phyloP scores from a whole-genome alignment of 2,329 filamentous ascomycete genomes.

The Alternaria triticimaculans region DNA sequence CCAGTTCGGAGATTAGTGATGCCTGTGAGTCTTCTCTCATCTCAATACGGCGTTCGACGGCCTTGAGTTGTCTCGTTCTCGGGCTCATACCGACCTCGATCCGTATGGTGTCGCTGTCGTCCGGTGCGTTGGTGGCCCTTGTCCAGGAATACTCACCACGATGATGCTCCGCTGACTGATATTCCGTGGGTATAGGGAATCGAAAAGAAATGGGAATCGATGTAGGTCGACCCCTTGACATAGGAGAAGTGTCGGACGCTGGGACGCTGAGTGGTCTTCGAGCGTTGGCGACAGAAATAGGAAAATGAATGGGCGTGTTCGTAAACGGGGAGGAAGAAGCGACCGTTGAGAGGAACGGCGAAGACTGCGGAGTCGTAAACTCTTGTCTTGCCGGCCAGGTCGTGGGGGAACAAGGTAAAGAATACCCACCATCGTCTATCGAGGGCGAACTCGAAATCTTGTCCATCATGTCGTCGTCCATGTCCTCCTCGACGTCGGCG shows the following conservation, averaged over 20 bases:
- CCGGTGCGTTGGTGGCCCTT: slow-evolving; percentile 22
- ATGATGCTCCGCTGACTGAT: slow-evolving; percentile 56
- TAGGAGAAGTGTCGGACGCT: slow-evolving; percentile 36
- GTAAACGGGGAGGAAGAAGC: slow-evolving; percentile 54
- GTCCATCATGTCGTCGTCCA: slow-evolving; percentile 96
- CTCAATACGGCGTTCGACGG: slow-evolving; percentile 30
- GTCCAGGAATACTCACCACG: slow-evolving; percentile 57
- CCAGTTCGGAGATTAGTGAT: slow-evolving; percentile 40
- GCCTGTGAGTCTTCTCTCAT: slow-evolving; percentile 39
- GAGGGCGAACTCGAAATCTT: slow-evolving; percentile 98
- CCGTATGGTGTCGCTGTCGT: slow-evolving; percentile 1
- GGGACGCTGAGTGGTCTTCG: slow-evolving; percentile 30
- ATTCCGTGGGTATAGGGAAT: slow-evolving; percentile 25
- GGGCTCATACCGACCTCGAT: slow-evolving; percentile 24
- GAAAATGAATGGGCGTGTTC: slow-evolving; percentile 53
- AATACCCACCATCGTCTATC: slow-evolving; percentile 96
- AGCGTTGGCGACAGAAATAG: slow-evolving; percentile 39
- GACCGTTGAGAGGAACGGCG: slow-evolving; percentile 33
- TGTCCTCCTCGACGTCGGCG: slow-evolving; percentile 66
- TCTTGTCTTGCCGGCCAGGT: slow-evolving; percentile 52
- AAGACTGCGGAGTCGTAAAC: slow-evolving; percentile 50
- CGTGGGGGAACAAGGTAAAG: slow-evolving; percentile 46
- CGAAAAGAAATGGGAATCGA: slow-evolving; percentile 46
- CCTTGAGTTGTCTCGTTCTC: slow-evolving; percentile 22
- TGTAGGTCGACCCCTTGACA: slow-evolving; percentile 38